These are phyloP conservation scores for Tillandsia fasciculata DNA, from an alignment of 176 grass and related monocot species.

Conservation along the genomic window DNA sequence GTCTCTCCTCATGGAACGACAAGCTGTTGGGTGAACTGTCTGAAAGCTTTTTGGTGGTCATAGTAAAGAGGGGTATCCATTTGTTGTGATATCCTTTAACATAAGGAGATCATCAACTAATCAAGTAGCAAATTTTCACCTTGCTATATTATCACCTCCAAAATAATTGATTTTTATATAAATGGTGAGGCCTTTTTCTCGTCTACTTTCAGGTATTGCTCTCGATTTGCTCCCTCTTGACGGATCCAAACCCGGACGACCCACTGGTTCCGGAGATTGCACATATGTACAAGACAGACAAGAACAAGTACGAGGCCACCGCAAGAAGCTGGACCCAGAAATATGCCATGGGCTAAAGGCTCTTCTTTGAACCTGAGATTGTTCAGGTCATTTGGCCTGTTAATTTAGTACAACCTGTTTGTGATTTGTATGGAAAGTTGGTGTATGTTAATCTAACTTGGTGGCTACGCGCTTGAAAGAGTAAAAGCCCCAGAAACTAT, in stretches of 20 bases:
- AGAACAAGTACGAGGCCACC: constrained; percentile 17
- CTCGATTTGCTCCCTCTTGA: constrained; percentile 20
- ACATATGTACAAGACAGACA: constrained; percentile 20
- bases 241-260: constrained; percentile 27
- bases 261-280: constrained; percentile 25
- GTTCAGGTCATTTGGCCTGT: background rate
- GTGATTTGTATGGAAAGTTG: background rate
- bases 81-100: too few species aligned
- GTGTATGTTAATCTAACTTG: background rate
- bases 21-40: too few species aligned
- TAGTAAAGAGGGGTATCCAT: too few species aligned
- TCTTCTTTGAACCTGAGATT: background rate
- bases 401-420: background rate
- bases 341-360: constrained; percentile 17
- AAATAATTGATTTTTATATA: background rate
- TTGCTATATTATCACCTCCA: too few species aligned
- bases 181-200: background rate
- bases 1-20: too few species aligned
- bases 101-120: too few species aligned
- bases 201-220: constrained; percentile 13
- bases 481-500: background rate
- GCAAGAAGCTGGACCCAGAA: constrained; percentile 27
- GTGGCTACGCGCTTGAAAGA: background rate
- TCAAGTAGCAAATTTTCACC: too few species aligned
- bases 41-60: too few species aligned